A percentile compares a stretch with the other conserved stretches of the same genome.
Evolutionary conservation across 108 stramenopile genomes (phyloP).

Genomic region (Pseudonitzschia multistriata): DNA sequence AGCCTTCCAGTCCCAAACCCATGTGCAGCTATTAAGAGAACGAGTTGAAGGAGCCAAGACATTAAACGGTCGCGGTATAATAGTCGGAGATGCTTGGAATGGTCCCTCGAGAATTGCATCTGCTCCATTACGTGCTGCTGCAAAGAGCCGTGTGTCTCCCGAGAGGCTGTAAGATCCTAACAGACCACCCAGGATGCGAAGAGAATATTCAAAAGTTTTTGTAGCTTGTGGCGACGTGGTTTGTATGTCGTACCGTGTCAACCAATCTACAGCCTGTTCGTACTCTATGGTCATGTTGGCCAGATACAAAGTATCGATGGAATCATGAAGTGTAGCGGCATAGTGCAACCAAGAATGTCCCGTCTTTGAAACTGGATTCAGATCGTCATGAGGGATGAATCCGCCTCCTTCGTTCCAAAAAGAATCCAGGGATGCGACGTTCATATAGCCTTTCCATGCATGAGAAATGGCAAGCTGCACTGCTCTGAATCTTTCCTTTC

Average conservation of each 20-base stretch:
- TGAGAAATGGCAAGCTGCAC: constrained; percentile 27
- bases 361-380: constrained; percentile 23
- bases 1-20: constrained; percentile 3
- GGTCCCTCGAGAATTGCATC: constrained; percentile 52
- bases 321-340: constrained; percentile 64
- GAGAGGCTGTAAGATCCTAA: constrained; percentile 63
- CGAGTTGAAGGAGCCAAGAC: constrained; percentile 27
- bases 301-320: constrained; percentile 72
- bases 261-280: constrained; percentile 39
- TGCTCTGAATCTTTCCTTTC: constrained; percentile 20
- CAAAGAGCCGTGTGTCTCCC: constrained; percentile 43
- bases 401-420: constrained; percentile 5
- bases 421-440: background rate
- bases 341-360: constrained; percentile 40
- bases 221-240: constrained; percentile 36
- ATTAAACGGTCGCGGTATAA: constrained; percentile 44
- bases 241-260: constrained; percentile 20
- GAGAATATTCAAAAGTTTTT: constrained; percentile 76
- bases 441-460: constrained; percentile 37
- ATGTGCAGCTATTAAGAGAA: background rate
- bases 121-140: constrained; percentile 46
- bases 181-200: constrained; percentile 70
- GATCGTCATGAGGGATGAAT: constrained; percentile 48
- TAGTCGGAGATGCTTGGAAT: constrained; percentile 37
- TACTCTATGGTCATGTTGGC: constrained; percentile 55